A percentile compares a stretch with the other conserved stretches of the same genome.
These are phyloP conservation scores for Botrytis porri DNA, from an alignment of 2,329 filamentous ascomycete genomes.

Conservation along the genomic window DNA sequence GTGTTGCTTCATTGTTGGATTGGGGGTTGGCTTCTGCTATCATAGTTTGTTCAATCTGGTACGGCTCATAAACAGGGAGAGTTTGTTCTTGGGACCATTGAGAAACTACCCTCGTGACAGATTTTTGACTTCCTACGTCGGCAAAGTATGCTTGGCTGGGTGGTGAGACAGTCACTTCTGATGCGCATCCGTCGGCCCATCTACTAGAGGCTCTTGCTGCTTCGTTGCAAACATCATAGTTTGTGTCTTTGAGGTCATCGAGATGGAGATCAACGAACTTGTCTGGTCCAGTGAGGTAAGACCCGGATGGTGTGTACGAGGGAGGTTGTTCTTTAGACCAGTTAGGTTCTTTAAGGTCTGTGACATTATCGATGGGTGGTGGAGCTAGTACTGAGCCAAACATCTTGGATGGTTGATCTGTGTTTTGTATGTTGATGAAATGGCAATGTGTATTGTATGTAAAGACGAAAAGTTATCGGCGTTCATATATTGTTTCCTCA, in stretches of 20 bases:
- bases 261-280: not conserved
- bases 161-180: not conserved
- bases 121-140: not conserved
- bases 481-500: not conserved
- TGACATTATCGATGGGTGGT: no score
- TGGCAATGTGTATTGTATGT: not conserved
- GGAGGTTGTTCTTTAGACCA: not conserved
- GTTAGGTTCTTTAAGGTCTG: not conserved
- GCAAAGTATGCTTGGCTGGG: not conserved
- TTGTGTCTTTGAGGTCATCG: not conserved
- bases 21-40: no score
- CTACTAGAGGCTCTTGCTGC: not conserved
- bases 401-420: not conserved
- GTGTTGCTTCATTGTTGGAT: not conserved
- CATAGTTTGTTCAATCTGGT: not conserved
- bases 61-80: not conserved
- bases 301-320: not conserved
- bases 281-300: not conserved
- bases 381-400: no score
- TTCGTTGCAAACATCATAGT: not conserved
- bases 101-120: not conserved
- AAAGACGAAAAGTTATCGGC: not conserved
- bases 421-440: not conserved
- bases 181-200: not conserved
- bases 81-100: not conserved